Base-by-base conservation (phyloP, 139 green algal genomes). In the Pedinophyceae sp. region DNA sequence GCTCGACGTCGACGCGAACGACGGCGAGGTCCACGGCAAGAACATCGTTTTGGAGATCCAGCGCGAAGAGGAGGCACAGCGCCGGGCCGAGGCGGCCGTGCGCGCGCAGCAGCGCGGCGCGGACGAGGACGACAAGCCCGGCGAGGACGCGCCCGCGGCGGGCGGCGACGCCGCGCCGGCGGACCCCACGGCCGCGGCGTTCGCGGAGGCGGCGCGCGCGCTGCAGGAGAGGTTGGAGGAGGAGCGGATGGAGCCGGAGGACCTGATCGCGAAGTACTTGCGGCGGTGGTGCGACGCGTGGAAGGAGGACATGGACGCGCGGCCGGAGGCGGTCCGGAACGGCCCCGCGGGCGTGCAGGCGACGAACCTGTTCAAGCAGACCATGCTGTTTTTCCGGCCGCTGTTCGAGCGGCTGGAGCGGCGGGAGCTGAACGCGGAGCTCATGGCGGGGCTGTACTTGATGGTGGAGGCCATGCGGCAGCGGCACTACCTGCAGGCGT, bases 401-500 rank as follows among this genome's bases (percentile, higher is more conserved):
- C 29, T 79, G 43, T 74, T 70, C 55, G 55, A 63, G 48, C 28
- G 39, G n/a, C 52, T 64, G 10, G 38, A 50, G 15, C 27, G 62
- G 24, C 23, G 26, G 17, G 30, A 26, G 27, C 48, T 64, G 10
- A 18, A 54, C 10, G 5, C 16, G 49, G 49, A 23, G 7, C 7
- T 30, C 7, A 10, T 45, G 24, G 17, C 17, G 7, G 51, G 20
- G 28, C 30, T 45, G 13, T 51, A 17, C 27, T 15, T 66, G 6
- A 60, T 59, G 41, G 23, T n/a, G 3, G 39, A 45, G 2, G 18
- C 23, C 34, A 40, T 76, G 29, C 58, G 34, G 30, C 54, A 62
- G 25, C 26, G 72, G 16, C 52, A 80, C 52, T 80, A 80, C 57
- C 49, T 62, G 23, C 34, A 57, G 3, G 72, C 72, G 5, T 58